Base-by-base conservation (phyloP, 2,329 filamentous ascomycete species). In the Neoscytalidium dimidiatum region DNA sequence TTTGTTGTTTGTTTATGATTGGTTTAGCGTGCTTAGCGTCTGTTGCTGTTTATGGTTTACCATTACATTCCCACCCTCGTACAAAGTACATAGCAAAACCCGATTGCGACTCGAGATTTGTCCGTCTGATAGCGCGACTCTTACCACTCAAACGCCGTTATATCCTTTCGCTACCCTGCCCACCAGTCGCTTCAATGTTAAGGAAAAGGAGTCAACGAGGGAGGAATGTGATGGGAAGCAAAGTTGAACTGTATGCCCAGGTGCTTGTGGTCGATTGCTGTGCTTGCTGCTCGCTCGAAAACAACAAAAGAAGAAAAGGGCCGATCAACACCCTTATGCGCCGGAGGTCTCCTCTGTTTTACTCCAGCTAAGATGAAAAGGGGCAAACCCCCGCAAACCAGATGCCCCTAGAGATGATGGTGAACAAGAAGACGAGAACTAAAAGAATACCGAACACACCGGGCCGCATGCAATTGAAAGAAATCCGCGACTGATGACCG, bases 361-460 rank as follows among this genome's bases (percentile, higher is more conserved):
- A 60, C 56, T 60, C 56, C 56, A 33, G 41, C 56, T 46, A 46
- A 31, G 41, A 44, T 44, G 56, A 46, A 60, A 58, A 46, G 28
- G 29, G 26, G 26, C 26, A 26, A 29, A 44, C 19, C 21, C 38
- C 26, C 28, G n/a, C 19, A 19, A 43, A 19, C 38, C 23, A 46
- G 13, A 33, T 60, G 41, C 13, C 53, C 41, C 28, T 31, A 46
- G 56, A 63, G 61, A 63, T 38, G 21, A 38, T 19, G 44, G 23
- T 52, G 31, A 13, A n/a, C 9, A 21, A 38, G 56, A 33, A 53
- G 48, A 53, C 53, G 33, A 17, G 11, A 33, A 51, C 31, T 53
- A 63, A 63, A 63, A n/a, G n/a, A 53, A 35, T 63, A 57, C 62
- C 62, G 33, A 57, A 46, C 51, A 44, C 62, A 64, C 62, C 62